phyloP scores from a whole-genome alignment of 768 basidiomycete species.

The Russula olivacea region DNA sequence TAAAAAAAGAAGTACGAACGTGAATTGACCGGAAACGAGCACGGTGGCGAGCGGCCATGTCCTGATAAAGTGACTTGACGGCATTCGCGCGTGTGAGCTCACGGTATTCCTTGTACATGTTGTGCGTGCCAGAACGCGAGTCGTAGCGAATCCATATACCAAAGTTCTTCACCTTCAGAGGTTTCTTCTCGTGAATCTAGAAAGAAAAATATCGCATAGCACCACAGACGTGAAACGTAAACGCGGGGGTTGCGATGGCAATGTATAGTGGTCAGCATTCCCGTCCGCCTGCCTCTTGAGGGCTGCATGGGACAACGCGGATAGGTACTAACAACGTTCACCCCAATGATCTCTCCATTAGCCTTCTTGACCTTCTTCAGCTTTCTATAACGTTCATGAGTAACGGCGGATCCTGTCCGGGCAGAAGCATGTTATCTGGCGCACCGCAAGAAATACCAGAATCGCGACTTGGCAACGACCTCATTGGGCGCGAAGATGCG shows the following conservation, averaged over 20 bases:
- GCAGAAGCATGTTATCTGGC: conserved; percentile 24
- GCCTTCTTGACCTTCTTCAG: conserved; percentile 99
- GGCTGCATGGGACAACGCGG: conserved; percentile 44
- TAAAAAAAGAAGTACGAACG: conserved; percentile 43
- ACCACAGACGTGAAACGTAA: conserved; percentile 27
- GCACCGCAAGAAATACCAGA: conserved; percentile 98
- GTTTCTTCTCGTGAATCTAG: conserved; percentile 96
- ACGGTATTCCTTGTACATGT: conserved; percentile 99
- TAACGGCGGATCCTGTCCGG: background rate
- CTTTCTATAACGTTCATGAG: conserved; percentile 47
- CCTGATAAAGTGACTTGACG: conserved; percentile 96
- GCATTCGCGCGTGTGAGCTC: conserved; percentile 92
- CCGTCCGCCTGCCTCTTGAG: conserved; percentile 85
- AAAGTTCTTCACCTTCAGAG: conserved; percentile 99
- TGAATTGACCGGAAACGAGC: conserved; percentile 99
- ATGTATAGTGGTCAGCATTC: conserved; percentile 45
- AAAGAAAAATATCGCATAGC: conserved; percentile 21
- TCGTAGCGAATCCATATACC: conserved; percentile 99
- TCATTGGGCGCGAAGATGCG: conserved; percentile 98
- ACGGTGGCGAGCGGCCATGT: conserved; percentile 99
- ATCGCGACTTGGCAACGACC: conserved; percentile 97
- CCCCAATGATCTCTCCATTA: conserved; percentile 96
- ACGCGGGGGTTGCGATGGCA: conserved; percentile 31
- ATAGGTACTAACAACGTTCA: conserved; percentile 82
- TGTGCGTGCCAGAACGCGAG: conserved; percentile 98